A percentile compares a stretch with the other conserved stretches of the same genome.
These are phyloP conservation scores for Blastobotrys muscicola DNA, from an alignment of 805 yeast genomes.

Conservation along the genomic window DNA sequence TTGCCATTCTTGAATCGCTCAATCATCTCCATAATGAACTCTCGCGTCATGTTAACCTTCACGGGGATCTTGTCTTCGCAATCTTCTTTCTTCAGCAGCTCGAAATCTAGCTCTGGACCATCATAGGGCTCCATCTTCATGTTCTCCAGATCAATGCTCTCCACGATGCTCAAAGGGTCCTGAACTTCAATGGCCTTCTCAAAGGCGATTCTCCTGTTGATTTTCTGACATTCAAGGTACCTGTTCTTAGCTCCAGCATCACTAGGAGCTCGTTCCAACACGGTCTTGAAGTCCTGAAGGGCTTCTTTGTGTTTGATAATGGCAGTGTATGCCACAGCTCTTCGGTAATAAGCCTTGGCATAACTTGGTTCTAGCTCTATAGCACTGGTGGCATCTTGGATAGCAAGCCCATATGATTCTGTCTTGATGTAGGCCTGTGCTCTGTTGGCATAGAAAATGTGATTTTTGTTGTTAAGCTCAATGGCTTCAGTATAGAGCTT, in stretches of 20 bases:
- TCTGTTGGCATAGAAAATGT: constrained; percentile 71
- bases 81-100: constrained; percentile 16
- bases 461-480: constrained; percentile 44
- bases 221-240: constrained; percentile 50
- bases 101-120: constrained; percentile 48
- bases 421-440: constrained; percentile 82
- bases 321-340: constrained; percentile 76
- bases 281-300: constrained; percentile 53
- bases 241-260: constrained; percentile 61
- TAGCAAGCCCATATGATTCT: constrained; percentile 80
- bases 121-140: constrained; percentile 43
- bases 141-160: constrained; percentile 25
- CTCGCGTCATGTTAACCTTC: constrained; percentile 28
- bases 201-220: constrained; percentile 66
- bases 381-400: constrained; percentile 67
- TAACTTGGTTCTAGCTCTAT: constrained; percentile 56
- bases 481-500: constrained; percentile 65
- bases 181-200: constrained; percentile 78
- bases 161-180: constrained; percentile 43
- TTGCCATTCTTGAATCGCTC: constrained; percentile 65
- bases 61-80: constrained; percentile 21
- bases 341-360: constrained; percentile 74
- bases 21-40: constrained; percentile 57
- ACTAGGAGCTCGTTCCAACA: constrained; percentile 52
- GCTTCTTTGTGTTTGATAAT: constrained; percentile 69